Conservation (phyloP, 2,329 filamentous ascomycete species). For the Cordyceps cicadae region DNA sequence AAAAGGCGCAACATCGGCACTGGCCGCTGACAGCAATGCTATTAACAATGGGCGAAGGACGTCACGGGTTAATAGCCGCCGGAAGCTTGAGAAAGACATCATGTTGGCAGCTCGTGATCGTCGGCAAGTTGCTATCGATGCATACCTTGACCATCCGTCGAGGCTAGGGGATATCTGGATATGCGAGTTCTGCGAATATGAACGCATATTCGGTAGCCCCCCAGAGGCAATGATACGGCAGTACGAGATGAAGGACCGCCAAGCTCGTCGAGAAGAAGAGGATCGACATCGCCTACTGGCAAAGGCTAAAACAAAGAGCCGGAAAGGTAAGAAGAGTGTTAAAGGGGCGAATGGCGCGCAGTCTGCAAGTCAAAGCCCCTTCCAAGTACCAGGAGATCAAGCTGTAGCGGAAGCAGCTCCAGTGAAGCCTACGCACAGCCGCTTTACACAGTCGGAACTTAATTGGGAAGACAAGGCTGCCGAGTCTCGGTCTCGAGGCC, state of each 20-base stretch:
- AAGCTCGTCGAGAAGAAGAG: constrained; percentile 73
- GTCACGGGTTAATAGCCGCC: constrained; percentile 50
- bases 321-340: constrained; percentile 76
- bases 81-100: constrained; percentile 62
- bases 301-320: constrained; percentile 87
- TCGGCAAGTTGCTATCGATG: constrained; percentile 65
- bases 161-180: constrained; percentile 74
- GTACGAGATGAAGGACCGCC: constrained; percentile 91
- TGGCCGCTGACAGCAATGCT: constrained; percentile 1
- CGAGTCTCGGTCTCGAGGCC: constrained; percentile 19
- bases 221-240: constrained; percentile 78
- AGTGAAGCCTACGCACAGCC: constrained; percentile 22
- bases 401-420: constrained; percentile 13
- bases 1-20: constrained; percentile 13
- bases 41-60: constrained; percentile 2
- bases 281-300: constrained; percentile 78
- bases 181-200: constrained; percentile 97
- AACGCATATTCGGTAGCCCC: constrained; percentile 83
- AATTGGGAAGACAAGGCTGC: constrained; percentile 30
- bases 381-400: constrained; percentile 19
- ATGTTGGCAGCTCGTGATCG: constrained; percentile 67
- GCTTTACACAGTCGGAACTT: constrained; percentile 32
- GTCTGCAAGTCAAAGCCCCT: constrained; percentile 15
- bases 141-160: constrained; percentile 68
- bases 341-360: constrained; percentile 38